Evolutionary conservation across 441 rosid genomes (phyloP).

Genomic region (Adansonia rubrostipa): DNA sequence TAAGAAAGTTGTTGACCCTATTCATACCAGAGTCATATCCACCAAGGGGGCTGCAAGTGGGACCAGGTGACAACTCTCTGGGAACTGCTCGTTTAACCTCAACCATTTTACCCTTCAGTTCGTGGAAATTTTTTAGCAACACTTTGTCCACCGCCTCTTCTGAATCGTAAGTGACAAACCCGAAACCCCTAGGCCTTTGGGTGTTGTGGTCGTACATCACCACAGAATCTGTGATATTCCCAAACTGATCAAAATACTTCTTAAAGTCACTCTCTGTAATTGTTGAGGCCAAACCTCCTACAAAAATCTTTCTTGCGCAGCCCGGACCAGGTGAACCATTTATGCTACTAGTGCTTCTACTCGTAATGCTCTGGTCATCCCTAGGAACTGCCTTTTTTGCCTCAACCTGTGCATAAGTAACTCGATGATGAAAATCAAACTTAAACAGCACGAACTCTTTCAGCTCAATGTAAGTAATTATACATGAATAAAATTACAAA

Average conservation of each 20-base stretch:
- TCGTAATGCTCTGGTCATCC: slow-evolving; percentile 81
- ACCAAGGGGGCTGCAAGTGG: slow-evolving; percentile 76
- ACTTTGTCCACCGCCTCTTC: slow-evolving; percentile 94
- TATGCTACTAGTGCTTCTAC: slow-evolving; percentile 55
- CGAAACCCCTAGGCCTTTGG: slow-evolving; percentile 98
- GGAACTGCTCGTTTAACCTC: slow-evolving; percentile 87
- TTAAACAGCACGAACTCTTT: slow-evolving; percentile 17
- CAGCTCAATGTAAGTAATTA: slow-evolving; percentile 21
- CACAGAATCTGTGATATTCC: slow-evolving; percentile 84
- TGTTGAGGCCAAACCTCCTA: slow-evolving; percentile 94
- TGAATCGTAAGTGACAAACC: slow-evolving; percentile 91
- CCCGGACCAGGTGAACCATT: slow-evolving; percentile 87
- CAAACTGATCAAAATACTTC: slow-evolving; percentile 90
- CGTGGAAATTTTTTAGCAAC: slow-evolving; percentile 82
- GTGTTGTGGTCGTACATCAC: slow-evolving; percentile 99
- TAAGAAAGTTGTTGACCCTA: slow-evolving; percentile 74
- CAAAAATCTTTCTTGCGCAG: slow-evolving; percentile 89
- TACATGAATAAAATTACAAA: slow-evolving; percentile 7
- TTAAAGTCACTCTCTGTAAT: slow-evolving; percentile 88
- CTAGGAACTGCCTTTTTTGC: slow-evolving; percentile 96
- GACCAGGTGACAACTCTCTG: slow-evolving; percentile 88
- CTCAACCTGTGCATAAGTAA: slow-evolving; percentile 64
- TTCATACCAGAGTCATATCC: slow-evolving; percentile 78
- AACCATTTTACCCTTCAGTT: slow-evolving; percentile 92
- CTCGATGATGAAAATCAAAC: slow-evolving; percentile 31